Base-by-base conservation (phyloP, 257 asterid genomes). In the Fraxinus americana region DNA sequence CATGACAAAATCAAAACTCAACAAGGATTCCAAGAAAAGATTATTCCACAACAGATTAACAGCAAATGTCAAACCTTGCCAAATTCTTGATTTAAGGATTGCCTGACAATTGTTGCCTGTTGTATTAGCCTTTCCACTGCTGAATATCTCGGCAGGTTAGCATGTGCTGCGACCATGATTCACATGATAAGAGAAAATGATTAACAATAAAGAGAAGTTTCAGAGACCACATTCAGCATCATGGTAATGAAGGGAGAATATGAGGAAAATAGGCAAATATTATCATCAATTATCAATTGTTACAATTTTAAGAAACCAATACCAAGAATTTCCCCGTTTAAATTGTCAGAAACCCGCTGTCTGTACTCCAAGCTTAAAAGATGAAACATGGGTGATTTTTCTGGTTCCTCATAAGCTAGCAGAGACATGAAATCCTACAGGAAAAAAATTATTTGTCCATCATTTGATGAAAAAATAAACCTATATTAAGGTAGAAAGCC, bases 351-450 rank as follows among this genome's bases (percentile, higher is more conserved):
- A 83, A 95, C 94, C 21, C 86, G 65, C 75, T 95, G 93, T 72
- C 93, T 87, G 83, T 90, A 92, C 73, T 95, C 97, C 41, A 81
- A 75, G 88, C 96, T 86, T 75, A 93, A 80, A 52, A 93, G 92
- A 86, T 95, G 93, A 86, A 93, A 90, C 97, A 95, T 86, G 35
- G 98, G 98, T n/a, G 97, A 91, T 80, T 89, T 95, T 83, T 91
- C 94, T 63, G 99, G 98, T 67, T 94, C 97, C n/a, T 85, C 95
- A 72, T 90, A 94, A 32, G 97, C 98, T 17, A 94, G 88, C 67
- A 94, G 89, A 75, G 97, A 90, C 86, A 94, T 87, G 80, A 88
- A 87, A 77, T 94, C 97, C 98, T 94, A 89, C 76, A 82, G 10
- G 59, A 66, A 61, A 41, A 41, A 45, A 59, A 48, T 2, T 67